Evolutionary conservation across 257 asterid species (phyloP).

Genomic region (Cordia subcordata): DNA sequence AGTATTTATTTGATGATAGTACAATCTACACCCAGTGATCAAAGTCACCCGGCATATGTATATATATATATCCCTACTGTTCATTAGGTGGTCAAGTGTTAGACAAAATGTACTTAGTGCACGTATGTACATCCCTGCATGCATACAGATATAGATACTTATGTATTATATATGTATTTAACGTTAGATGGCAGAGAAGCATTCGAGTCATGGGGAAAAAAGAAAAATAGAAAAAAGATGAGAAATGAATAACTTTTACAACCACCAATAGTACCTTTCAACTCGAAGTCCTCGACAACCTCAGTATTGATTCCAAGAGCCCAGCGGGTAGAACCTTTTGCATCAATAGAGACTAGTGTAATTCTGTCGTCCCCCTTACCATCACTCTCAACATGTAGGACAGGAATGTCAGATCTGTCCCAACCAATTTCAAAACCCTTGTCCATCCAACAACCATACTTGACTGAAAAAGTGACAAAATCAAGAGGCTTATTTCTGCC

Average conservation of each 20-base stretch:
- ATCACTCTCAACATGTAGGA: conserved; percentile 51
- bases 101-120: too few species aligned
- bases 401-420: conserved; percentile 68
- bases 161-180: too few species aligned
- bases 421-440: conserved; percentile 49
- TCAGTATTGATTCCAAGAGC: conserved; percentile 65
- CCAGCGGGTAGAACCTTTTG: conserved; percentile 79
- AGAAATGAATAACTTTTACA: neutral
- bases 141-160: too few species aligned
- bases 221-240: neutral
- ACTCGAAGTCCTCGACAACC: conserved; percentile 73
- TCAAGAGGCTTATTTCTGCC: conserved; percentile 60
- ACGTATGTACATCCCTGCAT: too few species aligned
- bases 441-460: conserved; percentile 74
- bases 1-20: too few species aligned
- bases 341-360: conserved; percentile 49
- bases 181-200: too few species aligned
- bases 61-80: too few species aligned
- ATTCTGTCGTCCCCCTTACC: conserved; percentile 42
- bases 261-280: conserved; percentile 49
- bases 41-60: too few species aligned
- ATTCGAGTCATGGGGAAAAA: too few species aligned
- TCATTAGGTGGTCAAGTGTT: too few species aligned
- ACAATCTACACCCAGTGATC: too few species aligned
- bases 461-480: conserved; percentile 73